Evolutionary conservation across 2,329 filamentous ascomycete species (phyloP).

Genomic region (Coniochaeta sp.): DNA sequence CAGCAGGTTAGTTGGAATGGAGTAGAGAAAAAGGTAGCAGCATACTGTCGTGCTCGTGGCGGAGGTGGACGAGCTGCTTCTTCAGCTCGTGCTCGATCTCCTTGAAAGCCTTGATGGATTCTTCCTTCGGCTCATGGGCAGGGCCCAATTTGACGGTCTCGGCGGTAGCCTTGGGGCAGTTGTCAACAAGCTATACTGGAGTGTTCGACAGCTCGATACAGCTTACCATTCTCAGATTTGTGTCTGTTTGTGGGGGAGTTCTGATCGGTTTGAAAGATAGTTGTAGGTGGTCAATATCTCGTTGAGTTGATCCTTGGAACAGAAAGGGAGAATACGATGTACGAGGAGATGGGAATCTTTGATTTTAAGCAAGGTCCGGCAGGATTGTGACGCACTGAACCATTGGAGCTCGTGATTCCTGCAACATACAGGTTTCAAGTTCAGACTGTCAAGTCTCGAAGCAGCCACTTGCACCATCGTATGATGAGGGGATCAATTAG

Average conservation of each 20-base stretch:
- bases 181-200: background rate
- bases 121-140: slow-evolving; percentile 39
- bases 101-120: slow-evolving; percentile 40
- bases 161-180: slow-evolving; percentile 32
- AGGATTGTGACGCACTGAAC: background rate
- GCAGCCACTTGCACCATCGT: background rate
- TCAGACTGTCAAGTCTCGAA: background rate
- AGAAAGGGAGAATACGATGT: background rate
- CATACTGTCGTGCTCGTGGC: slow-evolving; percentile 37
- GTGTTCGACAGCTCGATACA: background rate
- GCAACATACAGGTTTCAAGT: background rate
- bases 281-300: background rate
- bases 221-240: background rate
- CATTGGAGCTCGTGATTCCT: background rate
- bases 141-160: slow-evolving; percentile 44
- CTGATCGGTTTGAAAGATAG: background rate
- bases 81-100: slow-evolving; percentile 44
- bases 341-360: background rate
- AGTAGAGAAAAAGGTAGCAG: background rate
- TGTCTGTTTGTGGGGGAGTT: background rate
- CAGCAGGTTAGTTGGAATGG: background rate
- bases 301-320: background rate
- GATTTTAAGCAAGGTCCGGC: background rate
- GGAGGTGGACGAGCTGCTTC: slow-evolving; percentile 39
- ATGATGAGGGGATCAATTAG: background rate